phyloP scores from a whole-genome alignment of 2,329 filamentous ascomycete genomes.

The Paraconiothyrium brasiliense region DNA sequence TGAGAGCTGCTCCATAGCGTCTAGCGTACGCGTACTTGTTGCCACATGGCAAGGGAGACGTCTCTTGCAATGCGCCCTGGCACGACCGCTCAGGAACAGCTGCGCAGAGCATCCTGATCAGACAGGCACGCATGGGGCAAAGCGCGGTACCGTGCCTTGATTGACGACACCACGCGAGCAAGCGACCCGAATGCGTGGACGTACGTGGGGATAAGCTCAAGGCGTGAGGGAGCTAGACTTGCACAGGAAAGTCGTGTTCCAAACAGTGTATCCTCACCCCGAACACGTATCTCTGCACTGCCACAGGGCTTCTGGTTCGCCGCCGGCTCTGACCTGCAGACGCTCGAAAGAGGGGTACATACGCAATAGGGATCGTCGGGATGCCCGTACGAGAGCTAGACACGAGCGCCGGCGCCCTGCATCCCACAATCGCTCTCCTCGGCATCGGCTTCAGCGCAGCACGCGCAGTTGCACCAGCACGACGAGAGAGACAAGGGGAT shows the following conservation, averaged over 20 bases:
- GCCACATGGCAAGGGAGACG: background rate
- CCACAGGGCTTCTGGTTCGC: conserved; percentile 21
- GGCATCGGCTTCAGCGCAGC: background rate
- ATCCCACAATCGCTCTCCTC: background rate
- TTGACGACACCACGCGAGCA: conserved; percentile 13
- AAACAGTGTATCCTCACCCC: conserved; percentile 1
- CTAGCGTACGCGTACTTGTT: conserved; percentile 5
- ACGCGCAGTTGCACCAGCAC: background rate
- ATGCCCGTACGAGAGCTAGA: conserved; percentile 7
- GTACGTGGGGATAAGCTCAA: conserved; percentile 14
- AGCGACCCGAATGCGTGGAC: conserved; percentile 12
- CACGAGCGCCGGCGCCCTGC: background rate
- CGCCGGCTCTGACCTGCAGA: conserved; percentile 11
- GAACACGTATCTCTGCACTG: conserved; percentile 17
- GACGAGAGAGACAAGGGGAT: background rate
- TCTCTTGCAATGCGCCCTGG: no score
- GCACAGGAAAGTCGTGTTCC: conserved; percentile 6
- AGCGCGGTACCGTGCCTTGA: background rate
- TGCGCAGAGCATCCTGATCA: background rate
- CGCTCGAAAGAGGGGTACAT: conserved; percentile 4
- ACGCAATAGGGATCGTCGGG: background rate
- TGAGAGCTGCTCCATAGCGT: background rate
- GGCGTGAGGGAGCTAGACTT: conserved; percentile 17
- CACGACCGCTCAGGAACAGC: background rate
- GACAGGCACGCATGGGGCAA: background rate